Conservation (phyloP, 148 eudicot species). For the Camellia japonica region DNA sequence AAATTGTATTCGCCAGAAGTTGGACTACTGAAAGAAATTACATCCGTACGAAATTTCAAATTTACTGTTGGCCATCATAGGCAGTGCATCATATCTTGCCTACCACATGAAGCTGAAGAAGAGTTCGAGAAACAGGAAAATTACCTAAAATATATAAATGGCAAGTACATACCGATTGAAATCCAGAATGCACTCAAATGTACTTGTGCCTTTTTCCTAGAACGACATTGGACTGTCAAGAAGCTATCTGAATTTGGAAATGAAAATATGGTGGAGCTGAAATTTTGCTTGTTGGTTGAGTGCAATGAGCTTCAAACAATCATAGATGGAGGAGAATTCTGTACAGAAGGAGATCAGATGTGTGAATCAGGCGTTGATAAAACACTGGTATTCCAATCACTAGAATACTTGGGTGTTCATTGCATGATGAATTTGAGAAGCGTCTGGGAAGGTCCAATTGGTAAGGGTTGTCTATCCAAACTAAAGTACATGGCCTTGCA, state of each 20-base stretch:
- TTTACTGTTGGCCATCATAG: too few relatives aligned
- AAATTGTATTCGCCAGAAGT: neutral
- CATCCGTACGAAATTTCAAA: neutral
- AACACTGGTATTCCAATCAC: neutral
- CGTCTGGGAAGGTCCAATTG: neutral
- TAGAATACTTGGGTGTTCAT: neutral
- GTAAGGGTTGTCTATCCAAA: neutral
- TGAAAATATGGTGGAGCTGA: neutral
- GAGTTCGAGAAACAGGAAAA: neutral
- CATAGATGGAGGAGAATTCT: neutral
- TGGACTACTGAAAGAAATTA: neutral
- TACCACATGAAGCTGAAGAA: slow-evolving; percentile 12
- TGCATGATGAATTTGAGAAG: slow-evolving; percentile 7
- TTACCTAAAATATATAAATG: slow-evolving; percentile 4
- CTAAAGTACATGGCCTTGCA: slow-evolving; percentile 13
- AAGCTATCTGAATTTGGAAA: slow-evolving; percentile 8
- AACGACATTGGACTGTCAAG: slow-evolving; percentile 11
- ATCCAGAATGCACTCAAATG: neutral
- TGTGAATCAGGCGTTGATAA: neutral
- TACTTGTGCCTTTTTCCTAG: slow-evolving; percentile 10
- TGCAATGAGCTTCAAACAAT: slow-evolving; percentile 10
- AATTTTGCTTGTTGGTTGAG: slow-evolving; percentile 2
- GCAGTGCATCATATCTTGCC: neutral
- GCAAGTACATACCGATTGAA: neutral
- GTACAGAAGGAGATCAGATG: neutral